Percentiles rank a stretch among this genome's conserved stretches.
phyloP scores from a whole-genome alignment of 345 rosid species.

The Camelina hispida region DNA sequence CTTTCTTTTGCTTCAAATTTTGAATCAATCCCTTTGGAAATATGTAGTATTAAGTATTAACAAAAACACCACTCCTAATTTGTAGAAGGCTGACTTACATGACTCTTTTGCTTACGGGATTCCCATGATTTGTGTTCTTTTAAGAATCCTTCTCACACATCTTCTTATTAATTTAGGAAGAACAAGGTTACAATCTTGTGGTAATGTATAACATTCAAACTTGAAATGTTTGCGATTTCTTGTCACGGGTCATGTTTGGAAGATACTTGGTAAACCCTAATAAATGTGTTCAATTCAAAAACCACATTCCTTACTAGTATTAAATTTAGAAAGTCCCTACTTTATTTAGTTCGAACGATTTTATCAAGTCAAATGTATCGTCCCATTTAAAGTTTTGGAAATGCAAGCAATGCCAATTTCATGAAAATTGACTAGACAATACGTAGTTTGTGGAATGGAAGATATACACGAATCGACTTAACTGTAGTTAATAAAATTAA shows the following conservation, averaged over 20 bases:
- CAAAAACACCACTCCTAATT: no score
- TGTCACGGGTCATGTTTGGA: slow-evolving; percentile 15
- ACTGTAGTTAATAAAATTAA: no score
- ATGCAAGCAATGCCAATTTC: slow-evolving; percentile 1
- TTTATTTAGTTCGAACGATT: slow-evolving; percentile 9
- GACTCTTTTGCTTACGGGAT: background rate
- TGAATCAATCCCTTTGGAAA: slow-evolving; percentile 6
- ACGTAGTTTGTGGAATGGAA: background rate
- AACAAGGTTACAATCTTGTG: slow-evolving; percentile 1
- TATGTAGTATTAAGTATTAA: background rate
- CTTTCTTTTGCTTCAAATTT: slow-evolving; percentile 25
- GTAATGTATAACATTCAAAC: slow-evolving; percentile 21
- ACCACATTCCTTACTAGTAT: slow-evolving; percentile 4
- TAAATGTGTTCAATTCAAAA: slow-evolving; percentile 30
- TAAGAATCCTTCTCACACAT: background rate
- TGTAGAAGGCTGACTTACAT: background rate
- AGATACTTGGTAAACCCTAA: background rate
- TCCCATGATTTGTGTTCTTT: background rate
- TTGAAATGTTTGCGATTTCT: slow-evolving; percentile 28
- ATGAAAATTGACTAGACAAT: background rate
- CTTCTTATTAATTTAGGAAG: background rate
- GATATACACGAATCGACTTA: no score
- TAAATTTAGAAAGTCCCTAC: slow-evolving; percentile 1
- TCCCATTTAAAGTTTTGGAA: slow-evolving; percentile 14
- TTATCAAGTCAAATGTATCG: slow-evolving; percentile 17